Evolutionary conservation across 148 eudicot genomes (phyloP), one percentile per base, ranked within the genome.

Genomic region (Bassia scoparia): DNA sequence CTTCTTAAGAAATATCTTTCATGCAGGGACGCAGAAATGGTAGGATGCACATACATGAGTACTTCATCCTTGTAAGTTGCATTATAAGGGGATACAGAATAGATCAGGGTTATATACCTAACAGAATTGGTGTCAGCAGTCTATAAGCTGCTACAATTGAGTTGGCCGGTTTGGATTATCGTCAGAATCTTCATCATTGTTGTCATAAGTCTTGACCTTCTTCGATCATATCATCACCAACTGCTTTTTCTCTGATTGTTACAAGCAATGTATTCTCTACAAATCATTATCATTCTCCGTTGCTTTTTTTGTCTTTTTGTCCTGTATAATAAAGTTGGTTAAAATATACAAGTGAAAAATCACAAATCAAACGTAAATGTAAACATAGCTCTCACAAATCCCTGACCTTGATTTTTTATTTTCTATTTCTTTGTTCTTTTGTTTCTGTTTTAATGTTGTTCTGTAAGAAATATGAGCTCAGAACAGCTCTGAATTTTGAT

Each of bases 81-180:
- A 41, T 41, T 17, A 71, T 24, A 9, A 52, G n/a, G 17, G 14
- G n/a, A 26, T 2, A 49, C n/a, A 21, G 23, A 31, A 64, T 18
- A 38, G n/a, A 66, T 18, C 53, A 20, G 43, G 44, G 31, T 15
- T 27, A 31, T 59, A 44, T 71, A 89, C 94, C 96, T 90, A 14
- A 90, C 81, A 50, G 90, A 86, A n/a, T n/a, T 49, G 96, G 93
- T 26, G 96, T 88, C 62, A 90, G 87, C 80, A 88, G 60, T 69
- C 84, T 85, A 66, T 87, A 90, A 46, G 93, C 96, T 61, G 89
- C 80, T 35, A 54, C 48, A 74, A 90, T 80, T 3, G 96, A 88
- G 66, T 86, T 88, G 67, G 82, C 90, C 14, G 93, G 93, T 74
- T 83, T 76, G 50, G 82, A 73, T 34, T 69, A 58, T 85, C 89